Base-by-base conservation (phyloP, 1,284 basidiomycete species). In the Caloboletus firmus region DNA sequence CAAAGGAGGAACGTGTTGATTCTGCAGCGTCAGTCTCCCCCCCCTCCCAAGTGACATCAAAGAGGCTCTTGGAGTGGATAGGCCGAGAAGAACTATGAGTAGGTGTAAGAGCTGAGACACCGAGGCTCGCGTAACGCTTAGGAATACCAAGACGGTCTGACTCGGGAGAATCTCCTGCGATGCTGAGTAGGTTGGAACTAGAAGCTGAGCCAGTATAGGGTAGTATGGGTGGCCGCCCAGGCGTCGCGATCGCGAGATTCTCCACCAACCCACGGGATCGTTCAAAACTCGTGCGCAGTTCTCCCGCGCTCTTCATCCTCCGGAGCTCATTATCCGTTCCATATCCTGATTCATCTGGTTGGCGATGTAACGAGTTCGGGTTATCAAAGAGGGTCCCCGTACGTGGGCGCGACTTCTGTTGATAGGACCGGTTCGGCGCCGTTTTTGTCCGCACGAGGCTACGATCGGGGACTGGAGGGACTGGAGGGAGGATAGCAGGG, bases 281-380 rank as follows among this genome's bases (percentile, higher is more conserved):
- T 47, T 72, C 67, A 31, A 69, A 59, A 46, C 76, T 78, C 55
- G 81, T 77, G 47, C 85, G 81, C 35, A 93, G 74, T 63, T 91
- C 88, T 28, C 90, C 91, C 12, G 91, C 91, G 65, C 89, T 92
- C 70, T 91, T 90, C 91, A 94, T 93, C 68, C 84, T 86, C 53
- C 89, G 82, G 41, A 91, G 64, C 63, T 91, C 87, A 49, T 74
- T 80, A 55, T 84, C 81, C n/a, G 73, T 72, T 55, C 71, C 71
- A 47, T 75, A 71, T 44, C 72, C 71, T 13, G 74, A 68, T 47
- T 77, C 69, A 45, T 79, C 74, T 32, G 72, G 63, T 54, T 4
- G 28, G 34, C 56, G 67, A 58, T 64, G 61, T 34, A 65, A 64
- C 36, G 65, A 66, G 59, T 71, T 72, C 5, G 46, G 17, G 3